These are phyloP conservation scores for Sarocladiaceae sp. DNA, from an alignment of 2,329 filamentous ascomycete species.

Conservation along the genomic window DNA sequence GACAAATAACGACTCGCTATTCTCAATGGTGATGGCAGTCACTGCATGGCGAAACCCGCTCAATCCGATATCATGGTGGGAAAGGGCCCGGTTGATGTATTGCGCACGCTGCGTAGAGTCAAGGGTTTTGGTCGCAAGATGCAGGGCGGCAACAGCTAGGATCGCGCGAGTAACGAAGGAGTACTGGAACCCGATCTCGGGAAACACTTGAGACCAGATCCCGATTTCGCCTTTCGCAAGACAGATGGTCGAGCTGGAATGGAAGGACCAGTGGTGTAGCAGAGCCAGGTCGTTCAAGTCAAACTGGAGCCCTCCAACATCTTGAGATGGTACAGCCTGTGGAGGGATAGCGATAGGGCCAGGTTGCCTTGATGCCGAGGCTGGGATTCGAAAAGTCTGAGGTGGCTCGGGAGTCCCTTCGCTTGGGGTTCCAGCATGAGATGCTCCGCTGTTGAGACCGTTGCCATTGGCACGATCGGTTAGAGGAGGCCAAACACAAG, in stretches of 20 bases:
- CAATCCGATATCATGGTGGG: slow-evolving; percentile 11
- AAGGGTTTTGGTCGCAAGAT: slow-evolving; percentile 10
- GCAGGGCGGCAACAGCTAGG: slow-evolving; percentile 13
- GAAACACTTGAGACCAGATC: slow-evolving; percentile 10
- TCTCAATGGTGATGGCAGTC: slow-evolving; percentile 1
- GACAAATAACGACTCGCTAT: slow-evolving; percentile 12
- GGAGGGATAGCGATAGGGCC: neutral
- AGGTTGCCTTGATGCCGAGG: neutral
- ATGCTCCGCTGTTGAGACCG: neutral
- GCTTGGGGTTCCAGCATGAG: neutral
- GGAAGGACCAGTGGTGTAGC: slow-evolving; percentile 15
- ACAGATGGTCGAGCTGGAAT: slow-evolving; percentile 10
- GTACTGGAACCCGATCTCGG: slow-evolving; percentile 12
- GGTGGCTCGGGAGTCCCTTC: neutral
- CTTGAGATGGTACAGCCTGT: neutral
- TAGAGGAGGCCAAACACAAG: neutral
- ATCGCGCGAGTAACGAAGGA: slow-evolving; percentile 13
- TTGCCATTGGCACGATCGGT: neutral
- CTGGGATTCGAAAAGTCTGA: neutral
- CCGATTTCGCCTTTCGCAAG: neutral
- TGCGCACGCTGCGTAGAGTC: neutral
- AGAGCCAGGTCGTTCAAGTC: slow-evolving; percentile 13
- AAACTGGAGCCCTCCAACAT: neutral
- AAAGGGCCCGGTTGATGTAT: slow-evolving; percentile 7
- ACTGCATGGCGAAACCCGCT: slow-evolving; percentile 11